These are phyloP conservation scores for Bocquillonia castaneifolia DNA, from an alignment of 441 rosid genomes.

Conservation along the genomic window DNA sequence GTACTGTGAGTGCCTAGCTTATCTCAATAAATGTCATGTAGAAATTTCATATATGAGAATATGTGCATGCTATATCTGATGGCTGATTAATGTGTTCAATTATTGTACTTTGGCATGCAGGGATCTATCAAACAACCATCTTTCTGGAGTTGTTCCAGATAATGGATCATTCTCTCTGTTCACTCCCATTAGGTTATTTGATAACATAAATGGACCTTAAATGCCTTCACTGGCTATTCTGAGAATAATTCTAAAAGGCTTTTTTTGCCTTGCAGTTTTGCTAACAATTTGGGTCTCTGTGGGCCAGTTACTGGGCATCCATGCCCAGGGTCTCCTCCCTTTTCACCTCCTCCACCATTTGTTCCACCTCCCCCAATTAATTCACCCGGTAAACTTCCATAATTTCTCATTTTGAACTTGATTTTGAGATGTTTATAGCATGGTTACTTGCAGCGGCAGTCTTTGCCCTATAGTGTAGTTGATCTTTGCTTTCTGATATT, in stretches of 20 bases:
- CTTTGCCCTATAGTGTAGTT: background rate
- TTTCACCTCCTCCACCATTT: constrained; percentile 95
- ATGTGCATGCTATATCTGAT: background rate
- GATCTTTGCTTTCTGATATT: background rate
- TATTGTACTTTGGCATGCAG: constrained; percentile 36
- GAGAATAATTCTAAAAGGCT: constrained; percentile 14
- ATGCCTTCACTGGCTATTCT: constrained; percentile 9
- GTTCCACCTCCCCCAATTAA: constrained; percentile 67
- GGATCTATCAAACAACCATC: constrained; percentile 88
- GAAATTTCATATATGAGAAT: background rate
- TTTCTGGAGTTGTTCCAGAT: constrained; percentile 84
- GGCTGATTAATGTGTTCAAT: constrained; percentile 15
- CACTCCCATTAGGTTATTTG: constrained; percentile 85
- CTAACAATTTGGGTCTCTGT: constrained; percentile 78
- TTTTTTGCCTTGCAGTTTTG: constrained; percentile 62
- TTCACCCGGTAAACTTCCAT: constrained; percentile 44
- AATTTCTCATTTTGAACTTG: background rate
- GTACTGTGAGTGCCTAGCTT: constrained; percentile 60
- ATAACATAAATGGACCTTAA: constrained; percentile 8
- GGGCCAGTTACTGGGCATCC: constrained; percentile 89
- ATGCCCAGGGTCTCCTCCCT: constrained; percentile 96
- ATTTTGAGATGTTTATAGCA: background rate
- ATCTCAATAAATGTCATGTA: background rate
- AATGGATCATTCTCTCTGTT: constrained; percentile 90
- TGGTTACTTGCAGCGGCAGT: background rate